A percentile compares a stretch with the other conserved stretches of the same genome.
phyloP scores from a whole-genome alignment of 169 alveolate species.

The Eimeria praecox region DNA sequence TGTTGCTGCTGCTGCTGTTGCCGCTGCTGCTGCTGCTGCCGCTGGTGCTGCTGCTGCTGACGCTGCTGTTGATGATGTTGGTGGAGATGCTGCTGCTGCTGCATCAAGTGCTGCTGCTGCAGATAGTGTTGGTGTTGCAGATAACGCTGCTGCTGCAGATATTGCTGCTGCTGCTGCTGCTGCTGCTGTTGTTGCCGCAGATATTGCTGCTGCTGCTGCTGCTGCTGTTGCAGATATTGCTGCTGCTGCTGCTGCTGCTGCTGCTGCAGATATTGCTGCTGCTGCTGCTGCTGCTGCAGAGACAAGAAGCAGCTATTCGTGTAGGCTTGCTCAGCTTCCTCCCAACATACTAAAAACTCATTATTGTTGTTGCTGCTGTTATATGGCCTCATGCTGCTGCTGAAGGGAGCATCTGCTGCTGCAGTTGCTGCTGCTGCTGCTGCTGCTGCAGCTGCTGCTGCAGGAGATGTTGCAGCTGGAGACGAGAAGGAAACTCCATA shows the following conservation, averaged over 20 bases:
- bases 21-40: not conserved
- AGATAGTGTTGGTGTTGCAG: no score
- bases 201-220: constrained; percentile 24
- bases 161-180: constrained; percentile 20
- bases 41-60: no score
- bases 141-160: not conserved
- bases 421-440: constrained; percentile 7
- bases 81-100: not conserved
- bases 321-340: no score
- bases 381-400: not conserved
- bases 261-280: not conserved
- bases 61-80: not conserved
- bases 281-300: constrained; percentile 30
- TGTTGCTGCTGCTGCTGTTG: constrained; percentile 30
- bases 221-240: constrained; percentile 43
- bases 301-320: no score
- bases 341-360: no score
- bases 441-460: constrained; percentile 8
- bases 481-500: not conserved
- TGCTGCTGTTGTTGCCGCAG: no score
- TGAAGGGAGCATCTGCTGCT: not conserved
- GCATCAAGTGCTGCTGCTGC: not conserved
- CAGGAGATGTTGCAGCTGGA: not conserved
- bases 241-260: constrained; percentile 4
- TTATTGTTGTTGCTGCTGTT: not conserved